A percentile compares a stretch with the other conserved stretches of the same genome.
Conservation (phyloP, 1,284 basidiomycete species). For the Ceratobasidium sp. region DNA sequence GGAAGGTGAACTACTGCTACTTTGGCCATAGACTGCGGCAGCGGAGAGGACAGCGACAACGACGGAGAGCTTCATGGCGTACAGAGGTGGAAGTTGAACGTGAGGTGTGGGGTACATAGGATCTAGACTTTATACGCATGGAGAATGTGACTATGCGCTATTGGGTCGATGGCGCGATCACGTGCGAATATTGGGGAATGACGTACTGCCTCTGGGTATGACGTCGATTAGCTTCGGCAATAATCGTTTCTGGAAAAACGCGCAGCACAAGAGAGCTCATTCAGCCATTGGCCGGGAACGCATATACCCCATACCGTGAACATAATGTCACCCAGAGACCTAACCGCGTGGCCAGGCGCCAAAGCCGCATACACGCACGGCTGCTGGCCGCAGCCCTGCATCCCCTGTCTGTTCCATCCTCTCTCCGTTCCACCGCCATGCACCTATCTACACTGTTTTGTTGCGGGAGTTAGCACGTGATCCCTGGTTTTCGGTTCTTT, state of each 20-base stretch:
- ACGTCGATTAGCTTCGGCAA: slow-evolving; percentile 24
- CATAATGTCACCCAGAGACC: too few relatives aligned
- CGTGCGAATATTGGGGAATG: slow-evolving; percentile 22
- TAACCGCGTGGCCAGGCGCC: too few relatives aligned
- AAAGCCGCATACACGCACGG: too few relatives aligned
- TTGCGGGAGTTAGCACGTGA: too few relatives aligned
- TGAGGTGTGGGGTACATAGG: background rate
- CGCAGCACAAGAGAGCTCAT: slow-evolving; percentile 14
- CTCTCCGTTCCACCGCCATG: too few relatives aligned
- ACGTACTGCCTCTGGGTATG: slow-evolving; percentile 21
- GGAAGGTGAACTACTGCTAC: background rate
- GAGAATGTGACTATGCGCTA: background rate
- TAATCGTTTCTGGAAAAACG: background rate
- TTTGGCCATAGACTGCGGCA: slow-evolving; percentile 43
- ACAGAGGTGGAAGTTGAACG: background rate
- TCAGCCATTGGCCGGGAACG: slow-evolving; percentile 19
- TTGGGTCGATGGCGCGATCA: slow-evolving; percentile 21
- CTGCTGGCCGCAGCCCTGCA: too few relatives aligned
- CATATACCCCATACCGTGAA: background rate
- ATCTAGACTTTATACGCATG: slow-evolving; percentile 33
- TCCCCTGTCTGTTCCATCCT: too few relatives aligned
- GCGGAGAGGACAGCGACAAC: slow-evolving; percentile 34
- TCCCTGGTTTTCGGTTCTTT: too few relatives aligned
- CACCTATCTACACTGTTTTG: too few relatives aligned
- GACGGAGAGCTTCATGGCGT: slow-evolving; percentile 30